Base-by-base conservation (phyloP, 352 stramenopile genomes). In the Plasmopara viticola region DNA sequence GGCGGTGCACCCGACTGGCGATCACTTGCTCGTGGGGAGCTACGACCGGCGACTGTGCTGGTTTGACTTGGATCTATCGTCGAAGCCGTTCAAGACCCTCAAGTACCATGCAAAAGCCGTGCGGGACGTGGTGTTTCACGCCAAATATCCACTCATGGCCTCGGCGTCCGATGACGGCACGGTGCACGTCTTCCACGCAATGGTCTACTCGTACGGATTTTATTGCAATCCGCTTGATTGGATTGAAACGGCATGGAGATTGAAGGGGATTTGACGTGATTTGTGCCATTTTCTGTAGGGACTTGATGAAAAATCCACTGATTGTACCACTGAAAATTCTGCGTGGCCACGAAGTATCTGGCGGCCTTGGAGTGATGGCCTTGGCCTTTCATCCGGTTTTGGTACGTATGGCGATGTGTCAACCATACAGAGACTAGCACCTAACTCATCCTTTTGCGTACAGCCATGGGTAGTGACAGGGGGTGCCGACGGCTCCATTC, bases 291-390 rank as follows among this genome's bases (percentile, higher is more conserved):
- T 33, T 61, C 20, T 47, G 44, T 55, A 95, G 84, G 44, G 97
- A 99, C 75, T 68, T 99, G 65, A 98, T 99, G 81, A 95, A 98
- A 53, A 99, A 99, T 71, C 96, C 97, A 51, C 69, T 99, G 35
- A 96, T 99, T 51, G 96, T 99, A 45, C 97, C 97, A 28, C 91
- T 99, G 38, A 99, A 99, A 79, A 98, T 99, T 49, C 69, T 99
- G 15, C 75, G 92, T 31, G 92, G 90, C 30, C 92, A 98, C 70
- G 78, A 93, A 60, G 93, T 97, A 10, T 95, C 80, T 3, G 94
- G 97, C 33, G 87, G 96, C 0, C 72, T 98, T 6, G 97, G 97
- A 28, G 96, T 98, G 20, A 88, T 99, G 68, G 83, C 83, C 13
- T 66, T 98, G 33, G 79, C 84, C 31, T 99, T 99, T 73, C 97